A percentile compares a stretch with the other conserved stretches of the same genome.
Conservation (phyloP, 768 basidiomycete genomes). For the Amanita thiersii region DNA sequence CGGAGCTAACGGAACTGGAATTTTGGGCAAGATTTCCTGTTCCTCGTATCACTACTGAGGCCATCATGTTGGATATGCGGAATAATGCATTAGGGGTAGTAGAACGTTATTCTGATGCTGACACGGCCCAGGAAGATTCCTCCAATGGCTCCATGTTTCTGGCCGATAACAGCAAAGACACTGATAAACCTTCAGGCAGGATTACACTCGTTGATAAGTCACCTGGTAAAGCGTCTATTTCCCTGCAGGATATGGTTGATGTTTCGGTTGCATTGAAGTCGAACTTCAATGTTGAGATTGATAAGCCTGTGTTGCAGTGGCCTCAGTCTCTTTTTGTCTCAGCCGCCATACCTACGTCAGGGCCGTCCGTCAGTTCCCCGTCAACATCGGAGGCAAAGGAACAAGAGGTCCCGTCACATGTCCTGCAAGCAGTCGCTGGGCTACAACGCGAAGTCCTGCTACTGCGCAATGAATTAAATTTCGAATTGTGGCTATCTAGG, state of each 20-base stretch:
- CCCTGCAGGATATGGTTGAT: constrained; percentile 69
- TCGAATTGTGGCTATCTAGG: constrained; percentile 76
- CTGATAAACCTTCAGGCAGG: constrained; percentile 15
- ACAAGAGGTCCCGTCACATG: constrained; percentile 31
- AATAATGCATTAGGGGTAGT: constrained; percentile 46
- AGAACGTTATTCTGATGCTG: constrained; percentile 19
- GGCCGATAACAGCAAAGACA: not conserved
- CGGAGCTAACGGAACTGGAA: constrained; percentile 55
- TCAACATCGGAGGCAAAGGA: constrained; percentile 13
- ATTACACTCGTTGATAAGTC: constrained; percentile 28
- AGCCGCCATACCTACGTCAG: constrained; percentile 16
- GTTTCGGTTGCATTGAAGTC: constrained; percentile 70
- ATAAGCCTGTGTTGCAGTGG: constrained; percentile 46
- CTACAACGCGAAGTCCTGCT: constrained; percentile 73
- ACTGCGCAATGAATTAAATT: constrained; percentile 75
- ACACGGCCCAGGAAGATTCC: not conserved
- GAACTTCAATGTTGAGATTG: constrained; percentile 54
- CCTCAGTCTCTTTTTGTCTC: constrained; percentile 34
- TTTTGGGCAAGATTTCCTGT: constrained; percentile 64
- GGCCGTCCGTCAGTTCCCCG: not conserved
- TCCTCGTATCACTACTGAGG: constrained; percentile 57
- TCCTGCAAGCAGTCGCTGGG: constrained; percentile 57
- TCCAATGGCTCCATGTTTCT: not conserved
- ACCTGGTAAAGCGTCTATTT: constrained; percentile 35
- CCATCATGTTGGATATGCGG: constrained; percentile 57